Base-by-base conservation (phyloP, 352 stramenopile species). In the Pythium folliculosum region DNA sequence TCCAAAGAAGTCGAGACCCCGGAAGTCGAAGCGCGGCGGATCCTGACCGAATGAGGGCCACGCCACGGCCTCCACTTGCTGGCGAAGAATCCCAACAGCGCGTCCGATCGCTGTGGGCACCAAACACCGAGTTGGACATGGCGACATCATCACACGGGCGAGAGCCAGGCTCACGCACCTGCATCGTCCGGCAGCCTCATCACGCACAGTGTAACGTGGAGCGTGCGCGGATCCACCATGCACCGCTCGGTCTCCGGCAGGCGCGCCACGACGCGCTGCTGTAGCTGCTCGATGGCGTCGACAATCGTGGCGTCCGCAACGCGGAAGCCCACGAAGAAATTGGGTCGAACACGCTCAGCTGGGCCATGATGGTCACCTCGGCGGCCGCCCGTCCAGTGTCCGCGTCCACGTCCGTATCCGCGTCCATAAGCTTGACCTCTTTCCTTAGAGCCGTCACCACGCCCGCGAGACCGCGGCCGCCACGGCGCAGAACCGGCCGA, bases 181-280 rank as follows among this genome's bases (percentile, higher is more conserved):
- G 73, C 44, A 3, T 77, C 70, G 23, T 82, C 63, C 0, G 35
- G 5, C 22, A 84, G 62, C 43, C 64, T 67, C 47, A 86, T 44
- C 54, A 81, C 53, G 55, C 76, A 86, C 21, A 86, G 68, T 43
- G 78, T 86, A 25, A 86, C 74, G 65, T 86, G 78, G 22, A 84
- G 54, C 27, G 78, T 79, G 13, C 59, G 64, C 7, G 72, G 66
- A 48, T 86, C 74, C 9, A 82, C 67, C 25, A 86, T 55, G 50
- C 71, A 84, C 21, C 60, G 44, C 16, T 62, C 51, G 9, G 73
- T 49, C 6, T 76, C 72, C 0, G 76, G 78, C 49, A 73, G 63
- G 35, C 55, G 19, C 14, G 64, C 55, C 5, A 56, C 51, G 22
- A 86, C 77, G 27, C 65, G 65, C 45, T 55, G 50, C 57, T 82